Conservation (phyloP, 148 eudicot species). For the Camellia japonica region DNA sequence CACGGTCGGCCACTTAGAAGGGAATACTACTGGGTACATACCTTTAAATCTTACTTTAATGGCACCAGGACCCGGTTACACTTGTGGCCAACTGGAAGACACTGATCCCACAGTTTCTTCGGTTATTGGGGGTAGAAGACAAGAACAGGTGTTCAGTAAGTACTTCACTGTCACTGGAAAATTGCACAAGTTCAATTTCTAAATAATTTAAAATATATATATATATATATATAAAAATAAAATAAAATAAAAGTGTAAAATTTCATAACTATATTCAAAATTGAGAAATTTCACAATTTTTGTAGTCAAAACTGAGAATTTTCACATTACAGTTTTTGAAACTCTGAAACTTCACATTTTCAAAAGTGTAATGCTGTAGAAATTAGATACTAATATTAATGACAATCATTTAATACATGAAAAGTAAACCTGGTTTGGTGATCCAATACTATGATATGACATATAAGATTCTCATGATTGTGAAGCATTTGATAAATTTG, state of each 20-base stretch:
- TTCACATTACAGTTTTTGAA: no score
- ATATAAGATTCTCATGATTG: not conserved
- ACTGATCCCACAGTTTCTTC: slow-evolving; percentile 33
- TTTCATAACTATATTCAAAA: no score
- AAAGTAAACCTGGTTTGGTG: not conserved
- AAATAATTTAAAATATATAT: no score
- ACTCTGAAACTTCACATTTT: no score
- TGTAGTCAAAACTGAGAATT: no score
- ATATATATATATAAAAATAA: no score
- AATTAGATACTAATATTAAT: not conserved
- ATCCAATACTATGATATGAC: not conserved
- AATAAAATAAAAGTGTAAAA: no score
- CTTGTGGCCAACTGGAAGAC: slow-evolving; percentile 33
- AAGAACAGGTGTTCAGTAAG: slow-evolving; percentile 46
- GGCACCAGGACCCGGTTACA: slow-evolving; percentile 48
- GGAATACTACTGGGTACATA: slow-evolving; percentile 18
- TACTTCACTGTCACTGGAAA: not conserved
- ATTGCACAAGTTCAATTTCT: no score
- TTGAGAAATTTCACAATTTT: no score
- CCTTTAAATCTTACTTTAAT: slow-evolving; percentile 36
- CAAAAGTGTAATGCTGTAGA: not conserved
- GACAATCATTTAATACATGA: not conserved
- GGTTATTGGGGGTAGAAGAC: slow-evolving; percentile 34
- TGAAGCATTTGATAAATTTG: slow-evolving; percentile 1
- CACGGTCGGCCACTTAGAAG: slow-evolving; percentile 34